Base-by-base conservation (phyloP, 1,139 yeast genomes). In the Suhomyces kunorum region DNA sequence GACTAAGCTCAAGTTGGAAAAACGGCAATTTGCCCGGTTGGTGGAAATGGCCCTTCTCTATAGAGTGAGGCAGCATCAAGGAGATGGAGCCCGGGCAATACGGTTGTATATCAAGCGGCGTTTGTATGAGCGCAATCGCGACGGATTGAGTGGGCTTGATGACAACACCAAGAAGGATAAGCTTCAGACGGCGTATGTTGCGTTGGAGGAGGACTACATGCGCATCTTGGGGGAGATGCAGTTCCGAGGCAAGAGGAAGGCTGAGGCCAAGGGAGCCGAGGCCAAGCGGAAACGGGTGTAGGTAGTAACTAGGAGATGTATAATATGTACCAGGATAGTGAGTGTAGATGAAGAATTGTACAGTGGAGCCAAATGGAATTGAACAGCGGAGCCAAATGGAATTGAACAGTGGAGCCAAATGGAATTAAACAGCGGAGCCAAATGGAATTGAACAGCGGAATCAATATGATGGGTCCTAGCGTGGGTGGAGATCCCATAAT, bases 11-110 rank as follows among this genome's bases (percentile, higher is more conserved):
- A 92, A 92, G 56, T 63, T 92, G 53, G 95, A 87, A 43, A 72
- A 74, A 43, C 74, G 96, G 45, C 98, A 90, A 60, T 83, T 88
- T 54, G 74, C 78, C 39, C 71, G 97, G 45, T 71, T 88, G 37
- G 53, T 85, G 12, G 98, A 92, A 57, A 83, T 90, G 87, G 71
- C 79, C 1, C 64, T 85, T 28, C 64, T 86, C 16, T 71, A 78
- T 49, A 68, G 68, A 36, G 60, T 69, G 39, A 63, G 60, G 39
- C 55, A 59, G 15, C 59, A 63, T 20, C 42, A 52, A 3, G 58
- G 60, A 9, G 56, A 63, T 35, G 57, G 64, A 36, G 59, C 60
- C 40, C 66, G 64, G 43, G 66, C 68, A 15, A 68, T 80, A 14
- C 68, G 95, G 39, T 56, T 82, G 33, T 75, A 76, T 47, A 83